phyloP scores from a whole-genome alignment of 768 basidiomycete species.

The Boletales sp. region DNA sequence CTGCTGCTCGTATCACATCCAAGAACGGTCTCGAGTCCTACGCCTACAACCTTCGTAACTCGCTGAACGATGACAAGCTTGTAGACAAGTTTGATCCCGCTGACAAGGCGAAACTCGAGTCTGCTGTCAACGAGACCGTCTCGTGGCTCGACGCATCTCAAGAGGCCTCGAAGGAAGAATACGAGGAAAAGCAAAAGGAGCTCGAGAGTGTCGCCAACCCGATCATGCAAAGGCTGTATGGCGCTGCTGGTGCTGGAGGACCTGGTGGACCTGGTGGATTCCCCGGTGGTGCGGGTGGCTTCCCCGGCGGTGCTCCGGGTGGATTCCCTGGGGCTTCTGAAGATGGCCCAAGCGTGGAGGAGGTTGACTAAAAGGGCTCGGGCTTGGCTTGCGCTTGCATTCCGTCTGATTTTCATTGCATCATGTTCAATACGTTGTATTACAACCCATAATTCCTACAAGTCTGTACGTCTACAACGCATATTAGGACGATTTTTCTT shows the following conservation, averaged over 20 bases:
- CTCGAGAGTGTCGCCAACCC: slow-evolving; percentile 80
- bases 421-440: slow-evolving; percentile 30
- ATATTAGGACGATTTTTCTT: slow-evolving; percentile 26
- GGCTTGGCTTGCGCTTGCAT: slow-evolving; percentile 17
- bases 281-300: slow-evolving; percentile 57
- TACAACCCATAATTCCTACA: slow-evolving; percentile 24
- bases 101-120: slow-evolving; percentile 83
- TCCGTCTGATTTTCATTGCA: slow-evolving; percentile 25
- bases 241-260: slow-evolving; percentile 45
- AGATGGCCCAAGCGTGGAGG: slow-evolving; percentile 89
- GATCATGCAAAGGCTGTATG: slow-evolving; percentile 72
- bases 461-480: slow-evolving; percentile 30
- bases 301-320: slow-evolving; percentile 58
- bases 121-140: slow-evolving; percentile 79
- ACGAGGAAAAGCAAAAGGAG: slow-evolving; percentile 91
- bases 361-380: slow-evolving; percentile 64
- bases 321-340: slow-evolving; percentile 67
- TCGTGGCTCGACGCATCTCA: slow-evolving; percentile 82
- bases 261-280: slow-evolving; percentile 41
- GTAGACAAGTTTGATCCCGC: slow-evolving; percentile 81
- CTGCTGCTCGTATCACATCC: slow-evolving; percentile 73
- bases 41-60: slow-evolving; percentile 92
- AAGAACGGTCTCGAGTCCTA: slow-evolving; percentile 96
- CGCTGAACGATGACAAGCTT: slow-evolving; percentile 80
- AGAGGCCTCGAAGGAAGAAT: slow-evolving; percentile 92